Conservation (phyloP, 2,329 filamentous ascomycete genomes). For the Cercospora sesami region DNA sequence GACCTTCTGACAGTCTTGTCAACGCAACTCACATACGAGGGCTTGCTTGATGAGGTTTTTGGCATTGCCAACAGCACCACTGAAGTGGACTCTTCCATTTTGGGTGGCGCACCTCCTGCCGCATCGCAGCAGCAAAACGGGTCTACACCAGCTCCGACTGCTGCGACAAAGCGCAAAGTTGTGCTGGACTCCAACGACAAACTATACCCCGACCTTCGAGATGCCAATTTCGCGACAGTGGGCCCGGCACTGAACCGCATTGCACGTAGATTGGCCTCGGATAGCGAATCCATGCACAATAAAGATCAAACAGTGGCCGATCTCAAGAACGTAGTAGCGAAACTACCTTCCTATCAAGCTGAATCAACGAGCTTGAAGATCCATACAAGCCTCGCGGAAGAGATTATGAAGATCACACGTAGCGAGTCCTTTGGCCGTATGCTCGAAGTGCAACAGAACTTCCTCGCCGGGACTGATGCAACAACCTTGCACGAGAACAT, state of each 20-base stretch:
- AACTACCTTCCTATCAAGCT: slow-evolving; percentile 85
- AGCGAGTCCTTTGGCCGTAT: slow-evolving; percentile 85
- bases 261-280: slow-evolving; percentile 77
- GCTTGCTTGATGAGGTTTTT: slow-evolving; percentile 89
- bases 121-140: slow-evolving; percentile 44
- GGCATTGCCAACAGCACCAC: slow-evolving; percentile 89
- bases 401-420: slow-evolving; percentile 89
- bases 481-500: slow-evolving; percentile 86
- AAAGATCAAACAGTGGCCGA: slow-evolving; percentile 85
- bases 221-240: slow-evolving; percentile 94
- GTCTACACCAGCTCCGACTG: slow-evolving; percentile 48
- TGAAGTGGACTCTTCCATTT: slow-evolving; percentile 86
- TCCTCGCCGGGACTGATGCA: slow-evolving; percentile 86
- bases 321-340: slow-evolving; percentile 91
- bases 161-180: slow-evolving; percentile 77
- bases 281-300: slow-evolving; percentile 81
- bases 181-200: slow-evolving; percentile 86
- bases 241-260: slow-evolving; percentile 86
- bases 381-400: slow-evolving; percentile 88
- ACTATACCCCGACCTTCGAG: slow-evolving; percentile 81
- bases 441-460: slow-evolving; percentile 92
- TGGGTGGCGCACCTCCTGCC: slow-evolving; percentile 68
- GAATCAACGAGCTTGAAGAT: slow-evolving; percentile 91
- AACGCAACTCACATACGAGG: slow-evolving; percentile 95
- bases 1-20: slow-evolving; percentile 90